phyloP scores from a whole-genome alignment of 1,139 yeast species.

The Waltiozyma sp. region DNA sequence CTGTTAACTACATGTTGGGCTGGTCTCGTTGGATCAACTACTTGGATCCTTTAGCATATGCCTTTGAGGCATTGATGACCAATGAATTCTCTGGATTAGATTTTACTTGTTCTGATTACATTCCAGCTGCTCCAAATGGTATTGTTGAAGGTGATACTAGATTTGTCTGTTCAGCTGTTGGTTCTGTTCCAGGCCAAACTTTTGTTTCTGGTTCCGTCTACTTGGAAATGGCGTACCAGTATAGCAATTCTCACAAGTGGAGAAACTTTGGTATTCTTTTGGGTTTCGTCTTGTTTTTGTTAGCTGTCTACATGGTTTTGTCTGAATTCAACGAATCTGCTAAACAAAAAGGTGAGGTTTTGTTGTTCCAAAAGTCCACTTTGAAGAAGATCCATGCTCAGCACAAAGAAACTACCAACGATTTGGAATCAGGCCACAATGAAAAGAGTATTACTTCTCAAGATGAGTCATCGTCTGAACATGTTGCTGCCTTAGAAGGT shows the following conservation, averaged over 20 bases:
- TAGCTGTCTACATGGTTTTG: slow-evolving; percentile 30
- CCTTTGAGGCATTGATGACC: slow-evolving; percentile 57
- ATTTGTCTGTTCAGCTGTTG: slow-evolving; percentile 52
- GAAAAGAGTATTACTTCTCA: slow-evolving; percentile 12
- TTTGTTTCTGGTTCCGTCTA: slow-evolving; percentile 51
- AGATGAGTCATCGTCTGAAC: slow-evolving; percentile 5
- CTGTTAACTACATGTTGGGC: slow-evolving; percentile 54
- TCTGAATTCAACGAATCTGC: slow-evolving; percentile 65
- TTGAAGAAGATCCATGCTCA: slow-evolving; percentile 25
- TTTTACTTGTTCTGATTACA: slow-evolving; percentile 32
- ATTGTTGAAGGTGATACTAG: slow-evolving; percentile 25
- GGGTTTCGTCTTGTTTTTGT: slow-evolving; percentile 24
- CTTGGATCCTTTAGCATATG: slow-evolving; percentile 58
- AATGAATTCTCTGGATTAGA: slow-evolving; percentile 33
- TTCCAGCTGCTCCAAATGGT: slow-evolving; percentile 29
- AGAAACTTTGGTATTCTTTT: slow-evolving; percentile 65
- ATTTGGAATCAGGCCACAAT: slow-evolving; percentile 18
- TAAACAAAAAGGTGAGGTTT: slow-evolving; percentile 74
- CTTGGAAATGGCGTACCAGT: slow-evolving; percentile 42
- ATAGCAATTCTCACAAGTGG: slow-evolving; percentile 59
- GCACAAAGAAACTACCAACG: slow-evolving; percentile 8
- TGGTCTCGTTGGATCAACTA: slow-evolving; percentile 80
- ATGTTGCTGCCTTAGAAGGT: slow-evolving; percentile 17
- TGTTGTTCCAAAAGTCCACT: slow-evolving; percentile 48
- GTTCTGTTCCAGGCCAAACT: slow-evolving; percentile 46